phyloP scores from a whole-genome alignment of 768 basidiomycete species.

The Boletus vinaceobasis region DNA sequence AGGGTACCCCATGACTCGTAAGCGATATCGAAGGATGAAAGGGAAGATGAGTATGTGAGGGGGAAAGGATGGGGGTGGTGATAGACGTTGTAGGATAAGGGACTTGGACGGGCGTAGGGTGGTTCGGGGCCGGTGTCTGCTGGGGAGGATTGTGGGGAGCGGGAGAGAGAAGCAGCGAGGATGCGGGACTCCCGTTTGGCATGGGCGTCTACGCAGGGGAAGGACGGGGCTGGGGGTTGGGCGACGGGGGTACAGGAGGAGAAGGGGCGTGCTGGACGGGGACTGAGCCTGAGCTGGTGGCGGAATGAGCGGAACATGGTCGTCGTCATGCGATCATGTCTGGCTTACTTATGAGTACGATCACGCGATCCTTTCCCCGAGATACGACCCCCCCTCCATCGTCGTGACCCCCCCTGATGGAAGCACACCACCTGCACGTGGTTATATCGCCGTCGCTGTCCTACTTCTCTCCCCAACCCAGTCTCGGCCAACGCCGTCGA shows the following conservation, averaged over 20 bases:
- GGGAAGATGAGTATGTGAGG: constrained; percentile 56
- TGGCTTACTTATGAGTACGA: too few relatives aligned
- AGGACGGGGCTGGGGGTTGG: constrained; percentile 30
- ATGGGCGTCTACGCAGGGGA: constrained; percentile 85
- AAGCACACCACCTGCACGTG: neutral
- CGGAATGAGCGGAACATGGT: constrained; percentile 3
- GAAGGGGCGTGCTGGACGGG: neutral
- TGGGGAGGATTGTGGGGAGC: constrained; percentile 15
- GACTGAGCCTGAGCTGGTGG: neutral
- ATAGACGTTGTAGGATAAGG: constrained; percentile 68
- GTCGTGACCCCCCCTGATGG: neutral
- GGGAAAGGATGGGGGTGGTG: constrained; percentile 59
- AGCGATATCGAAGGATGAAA: constrained; percentile 79
- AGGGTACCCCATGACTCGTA: constrained; percentile 99
- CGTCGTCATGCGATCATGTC: neutral
- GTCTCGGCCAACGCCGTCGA: neutral
- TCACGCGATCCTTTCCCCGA: too few relatives aligned
- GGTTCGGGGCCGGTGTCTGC: constrained; percentile 71
- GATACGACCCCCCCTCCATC: neutral
- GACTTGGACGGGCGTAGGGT: constrained; percentile 76
- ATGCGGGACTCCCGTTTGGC: constrained; percentile 62
- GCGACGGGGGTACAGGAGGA: neutral
- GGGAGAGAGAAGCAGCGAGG: constrained; percentile 20
- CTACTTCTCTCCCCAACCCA: neutral
- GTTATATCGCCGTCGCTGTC: neutral